Evolutionary conservation across 106 monocot species (phyloP).

Genomic region (Ottelia alismoides): DNA sequence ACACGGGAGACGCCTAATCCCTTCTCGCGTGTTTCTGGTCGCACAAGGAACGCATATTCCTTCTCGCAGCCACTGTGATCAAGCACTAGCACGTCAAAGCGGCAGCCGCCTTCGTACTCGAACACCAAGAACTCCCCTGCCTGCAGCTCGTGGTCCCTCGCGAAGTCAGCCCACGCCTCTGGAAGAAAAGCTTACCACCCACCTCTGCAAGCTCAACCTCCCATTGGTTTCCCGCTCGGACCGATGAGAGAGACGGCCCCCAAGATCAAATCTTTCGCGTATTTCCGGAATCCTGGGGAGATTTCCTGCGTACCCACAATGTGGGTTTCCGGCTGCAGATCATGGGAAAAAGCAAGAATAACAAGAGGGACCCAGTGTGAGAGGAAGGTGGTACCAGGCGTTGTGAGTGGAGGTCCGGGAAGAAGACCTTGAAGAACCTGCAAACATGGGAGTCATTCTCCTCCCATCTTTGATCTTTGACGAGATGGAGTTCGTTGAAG

Average conservation of each 20-base stretch:
- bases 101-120: slow-evolving; percentile 18
- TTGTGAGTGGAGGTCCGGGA: slow-evolving; percentile 16
- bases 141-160: slow-evolving; percentile 25
- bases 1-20: not conserved
- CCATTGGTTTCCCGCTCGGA: slow-evolving; percentile 35
- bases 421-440: slow-evolving; percentile 36
- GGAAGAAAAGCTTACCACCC: slow-evolving; percentile 15
- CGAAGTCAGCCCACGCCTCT: slow-evolving; percentile 41
- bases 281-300: slow-evolving; percentile 29
- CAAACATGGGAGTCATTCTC: no score
- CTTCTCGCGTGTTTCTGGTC: no score
- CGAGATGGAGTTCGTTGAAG: no score
- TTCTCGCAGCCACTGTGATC: slow-evolving; percentile 33
- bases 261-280: slow-evolving; percentile 11
- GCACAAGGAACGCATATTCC: slow-evolving; percentile 15
- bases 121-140: slow-evolving; percentile 46
- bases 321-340: not conserved
- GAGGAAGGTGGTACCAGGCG: slow-evolving; percentile 10
- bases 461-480: no score
- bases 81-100: slow-evolving; percentile 36
- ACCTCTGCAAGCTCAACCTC: slow-evolving; percentile 15
- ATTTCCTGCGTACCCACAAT: slow-evolving; percentile 32
- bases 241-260: slow-evolving; percentile 29
- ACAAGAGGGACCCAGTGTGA: not conserved
- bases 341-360: not conserved